Evolutionary conservation across 2,329 filamentous ascomycete species (phyloP).

Genomic region (Teratosphaeriaceae sp.): DNA sequence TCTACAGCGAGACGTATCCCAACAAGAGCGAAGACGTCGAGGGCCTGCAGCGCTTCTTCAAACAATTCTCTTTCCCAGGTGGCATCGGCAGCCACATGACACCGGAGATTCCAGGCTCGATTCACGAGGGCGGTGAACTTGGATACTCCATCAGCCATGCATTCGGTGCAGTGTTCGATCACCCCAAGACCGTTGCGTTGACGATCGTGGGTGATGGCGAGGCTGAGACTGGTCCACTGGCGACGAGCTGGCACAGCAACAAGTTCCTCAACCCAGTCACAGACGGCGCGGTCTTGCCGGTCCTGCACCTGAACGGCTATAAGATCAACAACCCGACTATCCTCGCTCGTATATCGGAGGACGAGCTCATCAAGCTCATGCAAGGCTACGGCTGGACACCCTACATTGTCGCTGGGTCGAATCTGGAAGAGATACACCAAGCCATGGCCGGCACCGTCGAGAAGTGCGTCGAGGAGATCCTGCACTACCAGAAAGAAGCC

Average conservation of each 20-base stretch:
- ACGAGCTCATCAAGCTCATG: constrained; percentile 64
- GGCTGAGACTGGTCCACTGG: constrained; percentile 72
- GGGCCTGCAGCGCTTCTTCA: constrained; percentile 71
- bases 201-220: constrained; percentile 78
- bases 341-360: constrained; percentile 65
- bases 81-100: constrained; percentile 73
- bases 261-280: constrained; percentile 76
- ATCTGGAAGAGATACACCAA: constrained; percentile 69
- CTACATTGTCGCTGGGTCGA: constrained; percentile 73
- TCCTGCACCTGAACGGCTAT: constrained; percentile 75
- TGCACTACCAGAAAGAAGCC: constrained; percentile 61
- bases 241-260: constrained; percentile 74
- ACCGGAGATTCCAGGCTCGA: constrained; percentile 67
- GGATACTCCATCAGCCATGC: constrained; percentile 77
- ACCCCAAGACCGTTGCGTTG: constrained; percentile 66
- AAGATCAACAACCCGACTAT: constrained; percentile 79
- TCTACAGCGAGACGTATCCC: constrained; percentile 71
- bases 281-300: constrained; percentile 69
- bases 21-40: constrained; percentile 62
- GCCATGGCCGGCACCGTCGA: constrained; percentile 74
- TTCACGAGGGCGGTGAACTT: constrained; percentile 71
- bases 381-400: constrained; percentile 71
- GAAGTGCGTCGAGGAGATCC: constrained; percentile 63
- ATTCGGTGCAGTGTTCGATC: constrained; percentile 69
- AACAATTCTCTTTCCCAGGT: constrained; percentile 75